A percentile compares a stretch with the other conserved stretches of the same genome.
These are phyloP conservation scores for Saccharum hybrid DNA, from an alignment of 202 grass and related monocot species.

Conservation along the genomic window DNA sequence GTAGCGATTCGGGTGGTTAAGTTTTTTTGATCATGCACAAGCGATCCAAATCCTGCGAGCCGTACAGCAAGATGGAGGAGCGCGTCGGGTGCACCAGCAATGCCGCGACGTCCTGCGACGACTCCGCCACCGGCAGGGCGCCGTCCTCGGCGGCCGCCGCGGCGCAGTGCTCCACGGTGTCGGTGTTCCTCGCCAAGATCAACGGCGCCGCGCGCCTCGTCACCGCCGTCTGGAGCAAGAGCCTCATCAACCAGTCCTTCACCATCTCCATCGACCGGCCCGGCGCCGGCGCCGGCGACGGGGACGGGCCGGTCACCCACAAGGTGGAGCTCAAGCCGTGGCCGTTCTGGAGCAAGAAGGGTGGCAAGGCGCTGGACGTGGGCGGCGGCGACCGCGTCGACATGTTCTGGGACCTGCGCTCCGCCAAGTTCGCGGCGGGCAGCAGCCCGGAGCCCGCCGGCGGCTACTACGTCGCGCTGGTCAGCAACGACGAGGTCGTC, in stretches of 20 bases:
- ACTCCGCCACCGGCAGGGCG: slow-evolving; percentile 40
- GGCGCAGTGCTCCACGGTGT: slow-evolving; percentile 73
- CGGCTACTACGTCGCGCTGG: no score
- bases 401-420: slow-evolving; percentile 86
- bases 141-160: neutral
- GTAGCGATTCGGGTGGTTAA: neutral
- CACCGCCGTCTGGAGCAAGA: slow-evolving; percentile 79
- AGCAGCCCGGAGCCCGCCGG: no score
- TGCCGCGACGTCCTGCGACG: slow-evolving; percentile 47
- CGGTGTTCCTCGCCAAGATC: slow-evolving; percentile 69
- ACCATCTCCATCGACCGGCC: slow-evolving; percentile 68
- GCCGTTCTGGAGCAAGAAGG: slow-evolving; percentile 97
- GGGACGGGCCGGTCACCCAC: slow-evolving; percentile 45
- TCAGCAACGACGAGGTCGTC: no score
- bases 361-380: slow-evolving; percentile 64
- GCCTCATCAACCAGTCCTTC: slow-evolving; percentile 91
- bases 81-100: neutral
- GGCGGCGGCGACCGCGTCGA: slow-evolving; percentile 63
- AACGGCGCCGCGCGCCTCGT: slow-evolving; percentile 51
- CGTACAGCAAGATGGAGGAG: slow-evolving; percentile 47
- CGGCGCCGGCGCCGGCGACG: neutral
- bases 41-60: slow-evolving; percentile 57
- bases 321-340: slow-evolving; percentile 95
- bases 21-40: slow-evolving; percentile 34
- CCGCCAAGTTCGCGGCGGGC: slow-evolving; percentile 93